Evolutionary conservation across 2,329 filamentous ascomycete species (phyloP), one percentile per base, ranked within the genome.

Genomic region (Venturia aucupariae): DNA sequence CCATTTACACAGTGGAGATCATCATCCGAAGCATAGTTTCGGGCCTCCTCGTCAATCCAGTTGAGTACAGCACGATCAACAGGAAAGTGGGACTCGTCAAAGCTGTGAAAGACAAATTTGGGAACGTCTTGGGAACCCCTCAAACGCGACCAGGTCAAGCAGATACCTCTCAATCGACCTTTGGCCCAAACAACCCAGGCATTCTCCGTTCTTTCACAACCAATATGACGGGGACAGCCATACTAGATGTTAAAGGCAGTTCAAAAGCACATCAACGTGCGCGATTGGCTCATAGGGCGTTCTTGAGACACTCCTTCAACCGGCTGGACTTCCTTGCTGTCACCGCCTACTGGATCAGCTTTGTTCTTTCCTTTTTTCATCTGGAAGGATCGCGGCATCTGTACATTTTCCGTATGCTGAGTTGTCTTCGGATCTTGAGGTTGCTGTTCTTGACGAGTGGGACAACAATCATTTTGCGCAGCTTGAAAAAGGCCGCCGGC

Each of bases 351-450:
- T 99, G 94, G 94, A 88, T 96, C 65, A 88, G 90, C 1, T 94
- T 97, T 71, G 74, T 85, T 13, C 80, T 99, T 61, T 84, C 86
- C 39, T 76, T 92, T 22, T 82, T 84, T 13, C 86, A 88, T 0
- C 73, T 92, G 24, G 90, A 97, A 72, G 81, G 82, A 66, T 71
- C 75, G 2, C 81, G 86, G 62, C 90, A 95, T 72, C 75, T 97
- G 8, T 96, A 92, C 70, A 84, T 97, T 8, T 99, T 99, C 75
- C 88, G 90, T 65, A 99, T 99, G 95, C 81, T 99, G 66, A 96
- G 92, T 72, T 97, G 92, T 75, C 81, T 99, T 68, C 90, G 95
- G 55, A 97, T 99, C 68, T 78, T 99, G 68, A 86, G 94, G 66
- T 82, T 99, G n/a, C 80, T 99, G 24, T 88, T 90, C 61, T 84